Evolutionary conservation across 192 early-diverging fungal species (phyloP), one percentile per base, ranked within the genome.

Genomic region (Mortierella antarctica): DNA sequence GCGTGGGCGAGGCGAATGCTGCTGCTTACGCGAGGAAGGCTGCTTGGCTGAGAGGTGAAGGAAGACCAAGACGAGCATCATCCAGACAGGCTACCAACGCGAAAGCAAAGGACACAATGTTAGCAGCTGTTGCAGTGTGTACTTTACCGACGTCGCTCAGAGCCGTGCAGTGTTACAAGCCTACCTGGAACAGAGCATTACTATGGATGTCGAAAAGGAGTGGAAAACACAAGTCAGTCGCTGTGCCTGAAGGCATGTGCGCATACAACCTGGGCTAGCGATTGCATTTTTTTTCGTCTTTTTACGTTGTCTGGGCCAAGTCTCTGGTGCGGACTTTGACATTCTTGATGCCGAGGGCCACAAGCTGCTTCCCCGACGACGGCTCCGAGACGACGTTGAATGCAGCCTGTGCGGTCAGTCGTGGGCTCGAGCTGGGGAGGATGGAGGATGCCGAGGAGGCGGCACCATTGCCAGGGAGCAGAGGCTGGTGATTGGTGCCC

Each of bases 41-140:
- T 52, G 21, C 44, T 80, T 80, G 39, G 77, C 77, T 44, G 77
- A 80, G 39, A 80, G 53, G n/a, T 72, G 77, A 17, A 80, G 68
- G 65, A 80, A 80, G 47, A 80, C 77, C 11, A 80, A 46, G 60
- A 80, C 7, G 48, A 80, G 77, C 77, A 80, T 67, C 77, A 80
- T 72, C 77, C 77, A 80, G n/a, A 72, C 70, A n/a, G 77, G 77
- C 70, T 76, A 57, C 8, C 20, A 49, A 13, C 5, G 42, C 7
- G 13, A 20, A 17, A 6, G 50, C 41, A 21, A 4, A 13, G 46
- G 46, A 48, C 20, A 48, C n/a, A 63, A 5, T 1, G 17, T 20
- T 50, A 65, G 47, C 21, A 44, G 2, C 47, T 52, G 50, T 7
- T 40, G 18, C 40, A 31, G 45, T 23, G 31, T 14, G 45, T 6